Evolutionary conservation across 108 stramenopile species (phyloP).

Genomic region (Epipyxis sp.): DNA sequence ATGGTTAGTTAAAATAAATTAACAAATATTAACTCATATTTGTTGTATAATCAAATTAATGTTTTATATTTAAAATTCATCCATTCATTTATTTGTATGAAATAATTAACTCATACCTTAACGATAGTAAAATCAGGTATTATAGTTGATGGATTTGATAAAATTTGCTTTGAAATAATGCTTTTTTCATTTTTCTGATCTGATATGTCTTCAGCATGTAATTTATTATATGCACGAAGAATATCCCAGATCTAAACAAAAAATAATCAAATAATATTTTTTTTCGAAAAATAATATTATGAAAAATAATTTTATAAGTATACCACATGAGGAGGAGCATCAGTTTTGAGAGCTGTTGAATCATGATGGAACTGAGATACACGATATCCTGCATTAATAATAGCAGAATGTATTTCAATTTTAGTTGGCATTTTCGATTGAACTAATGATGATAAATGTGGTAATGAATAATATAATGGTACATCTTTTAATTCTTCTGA

Average conservation of each 20-base stretch:
- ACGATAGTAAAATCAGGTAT: not conserved
- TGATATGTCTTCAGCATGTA: not conserved
- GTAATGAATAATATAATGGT: conserved; percentile 80
- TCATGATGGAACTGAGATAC: conserved; percentile 90
- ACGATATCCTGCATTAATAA: conserved; percentile 82
- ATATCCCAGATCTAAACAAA: no score
- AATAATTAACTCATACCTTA: not conserved
- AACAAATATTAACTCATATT: no score
- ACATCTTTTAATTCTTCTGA: conserved; percentile 86
- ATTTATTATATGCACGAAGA: not conserved
- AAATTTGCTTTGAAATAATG: not conserved
- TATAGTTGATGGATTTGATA: not conserved
- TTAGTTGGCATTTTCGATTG: conserved; percentile 71
- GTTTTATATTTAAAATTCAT: not conserved
- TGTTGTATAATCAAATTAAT: not conserved
- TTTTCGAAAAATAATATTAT: conserved; percentile 81
- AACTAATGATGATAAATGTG: conserved; percentile 66
- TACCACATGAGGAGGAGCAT: conserved; percentile 81
- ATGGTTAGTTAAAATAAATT: no score
- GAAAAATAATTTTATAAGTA: no score
- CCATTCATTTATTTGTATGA: not conserved
- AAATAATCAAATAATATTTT: no score
- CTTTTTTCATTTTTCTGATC: not conserved
- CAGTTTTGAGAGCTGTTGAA: conserved; percentile 84
- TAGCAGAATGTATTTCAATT: conserved; percentile 67